Percentiles rank a stretch among this genome's conserved stretches.
Conservation (phyloP, 805 yeast species). For the Saccharomycopsis fodiens region DNA sequence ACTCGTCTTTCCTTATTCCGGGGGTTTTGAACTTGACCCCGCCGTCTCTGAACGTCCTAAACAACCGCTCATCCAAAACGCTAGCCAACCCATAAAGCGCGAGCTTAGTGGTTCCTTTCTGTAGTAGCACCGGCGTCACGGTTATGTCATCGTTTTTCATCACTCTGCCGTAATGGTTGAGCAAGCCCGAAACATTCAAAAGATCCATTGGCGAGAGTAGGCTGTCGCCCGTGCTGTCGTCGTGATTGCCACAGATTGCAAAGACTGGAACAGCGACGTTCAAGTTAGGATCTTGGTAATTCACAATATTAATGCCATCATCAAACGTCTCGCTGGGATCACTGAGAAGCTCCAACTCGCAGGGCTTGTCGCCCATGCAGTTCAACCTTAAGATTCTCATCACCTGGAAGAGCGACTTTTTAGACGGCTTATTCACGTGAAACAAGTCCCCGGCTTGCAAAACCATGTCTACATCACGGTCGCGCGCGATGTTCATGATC, state of each 20-base stretch:
- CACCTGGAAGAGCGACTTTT: slow-evolving; percentile 79
- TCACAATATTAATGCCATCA: slow-evolving; percentile 62
- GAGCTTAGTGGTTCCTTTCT: slow-evolving; percentile 73
- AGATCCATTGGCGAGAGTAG: slow-evolving; percentile 81
- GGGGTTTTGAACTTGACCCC: slow-evolving; percentile 77
- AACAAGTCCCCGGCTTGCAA: slow-evolving; percentile 91
- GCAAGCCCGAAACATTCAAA: slow-evolving; percentile 67
- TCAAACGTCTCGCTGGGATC: slow-evolving; percentile 63
- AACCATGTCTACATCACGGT: slow-evolving; percentile 76
- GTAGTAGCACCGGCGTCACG: slow-evolving; percentile 69
- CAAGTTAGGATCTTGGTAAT: slow-evolving; percentile 85
- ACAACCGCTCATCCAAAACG: slow-evolving; percentile 82
- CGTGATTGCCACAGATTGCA: slow-evolving; percentile 94
- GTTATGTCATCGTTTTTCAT: slow-evolving; percentile 66
- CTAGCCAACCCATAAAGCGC: slow-evolving; percentile 87
- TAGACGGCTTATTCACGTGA: slow-evolving; percentile 83
- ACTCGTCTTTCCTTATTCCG: slow-evolving; percentile 43
- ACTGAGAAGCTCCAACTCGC: slow-evolving; percentile 74
- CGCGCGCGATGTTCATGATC: slow-evolving; percentile 62
- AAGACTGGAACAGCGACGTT: slow-evolving; percentile 87
- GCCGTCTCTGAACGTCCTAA: slow-evolving; percentile 73
- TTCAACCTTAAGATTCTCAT: slow-evolving; percentile 58
- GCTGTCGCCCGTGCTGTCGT: slow-evolving; percentile 87
- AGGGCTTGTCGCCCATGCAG: slow-evolving; percentile 83
- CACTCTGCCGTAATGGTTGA: slow-evolving; percentile 87